These are phyloP conservation scores for Penicillium sp. DNA, from an alignment of 2,329 filamentous ascomycete genomes.

Conservation along the genomic window DNA sequence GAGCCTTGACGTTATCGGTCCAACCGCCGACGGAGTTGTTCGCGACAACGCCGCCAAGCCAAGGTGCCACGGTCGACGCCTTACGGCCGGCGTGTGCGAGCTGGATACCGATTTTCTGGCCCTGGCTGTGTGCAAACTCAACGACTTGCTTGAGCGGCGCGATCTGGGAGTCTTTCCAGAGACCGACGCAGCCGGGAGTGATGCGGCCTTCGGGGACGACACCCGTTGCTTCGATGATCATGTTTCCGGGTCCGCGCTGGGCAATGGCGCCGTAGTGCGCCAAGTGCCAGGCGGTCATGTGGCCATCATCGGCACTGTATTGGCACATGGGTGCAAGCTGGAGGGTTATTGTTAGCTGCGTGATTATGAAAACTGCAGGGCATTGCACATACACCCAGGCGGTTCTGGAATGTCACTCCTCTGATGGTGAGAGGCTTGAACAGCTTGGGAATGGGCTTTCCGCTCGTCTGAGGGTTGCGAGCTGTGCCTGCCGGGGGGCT, in stretches of 20 bases:
- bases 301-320: conserved; percentile 66
- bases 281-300: conserved; percentile 76
- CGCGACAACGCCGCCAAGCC: conserved; percentile 43
- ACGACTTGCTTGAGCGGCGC: conserved; percentile 64
- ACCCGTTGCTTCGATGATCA: conserved; percentile 75
- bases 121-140: conserved; percentile 78
- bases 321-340: conserved; percentile 58
- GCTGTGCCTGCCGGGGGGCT: conserved; percentile 39
- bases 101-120: conserved; percentile 75
- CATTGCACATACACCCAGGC: conserved; percentile 52
- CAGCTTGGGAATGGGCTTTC: conserved; percentile 51
- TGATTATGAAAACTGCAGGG: background rate
- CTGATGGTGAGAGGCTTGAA: conserved; percentile 58
- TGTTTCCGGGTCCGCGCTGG: conserved; percentile 70
- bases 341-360: background rate
- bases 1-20: conserved; percentile 55
- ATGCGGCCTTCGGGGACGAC: conserved; percentile 77
- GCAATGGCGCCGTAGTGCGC: conserved; percentile 79
- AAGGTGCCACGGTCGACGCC: conserved; percentile 57
- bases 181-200: conserved; percentile 58
- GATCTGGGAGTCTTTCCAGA: conserved; percentile 85
- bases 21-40: conserved; percentile 55
- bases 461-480: conserved; percentile 42
- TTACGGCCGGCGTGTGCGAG: conserved; percentile 75
- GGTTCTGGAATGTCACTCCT: conserved; percentile 62